A percentile compares a stretch with the other conserved stretches of the same genome.
Evolutionary conservation across 768 basidiomycete genomes (phyloP).

Genomic region (Hydnomerulius pinastri): DNA sequence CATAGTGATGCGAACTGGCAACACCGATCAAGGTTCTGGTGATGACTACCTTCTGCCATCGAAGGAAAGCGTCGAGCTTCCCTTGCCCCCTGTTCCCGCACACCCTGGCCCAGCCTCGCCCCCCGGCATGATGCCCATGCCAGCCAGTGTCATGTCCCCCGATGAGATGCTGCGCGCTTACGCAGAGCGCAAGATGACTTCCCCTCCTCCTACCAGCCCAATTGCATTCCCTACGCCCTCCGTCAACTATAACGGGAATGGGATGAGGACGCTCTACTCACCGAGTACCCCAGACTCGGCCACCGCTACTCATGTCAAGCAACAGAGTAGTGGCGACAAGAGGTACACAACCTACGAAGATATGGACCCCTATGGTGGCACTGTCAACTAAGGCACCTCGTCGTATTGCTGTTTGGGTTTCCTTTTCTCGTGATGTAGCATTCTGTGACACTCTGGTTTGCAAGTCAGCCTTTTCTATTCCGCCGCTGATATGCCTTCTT

Average conservation of each 20-base stretch:
- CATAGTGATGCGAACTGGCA: conserved; percentile 74
- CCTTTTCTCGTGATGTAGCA: conserved; percentile 1
- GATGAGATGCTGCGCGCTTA: conserved; percentile 81
- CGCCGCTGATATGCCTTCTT: not conserved
- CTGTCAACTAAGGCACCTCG: conserved; percentile 4
- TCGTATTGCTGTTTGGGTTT: not conserved
- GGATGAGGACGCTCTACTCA: conserved; percentile 32
- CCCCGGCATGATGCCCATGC: conserved; percentile 42
- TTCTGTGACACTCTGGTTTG: not conserved
- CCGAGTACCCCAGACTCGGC: conserved; percentile 18
- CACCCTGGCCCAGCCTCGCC: conserved; percentile 37
- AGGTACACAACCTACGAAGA: conserved; percentile 27
- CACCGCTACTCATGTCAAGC: not conserved
- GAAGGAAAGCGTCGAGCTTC: conserved; percentile 24
- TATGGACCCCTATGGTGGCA: conserved; percentile 26
- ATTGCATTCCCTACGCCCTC: conserved; percentile 31
- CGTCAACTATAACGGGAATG: conserved; percentile 23
- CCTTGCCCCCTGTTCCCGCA: conserved; percentile 36
- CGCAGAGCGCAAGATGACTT: conserved; percentile 47
- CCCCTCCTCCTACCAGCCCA: conserved; percentile 33
- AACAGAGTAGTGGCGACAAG: conserved; percentile 17
- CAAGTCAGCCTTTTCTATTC: not conserved
- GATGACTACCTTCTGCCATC: conserved; percentile 51
- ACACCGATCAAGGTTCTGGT: conserved; percentile 20
- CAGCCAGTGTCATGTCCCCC: conserved; percentile 52